Base-by-base conservation (phyloP, 2,329 filamentous ascomycete genomes). In the Colletotrichum abscissum region DNA sequence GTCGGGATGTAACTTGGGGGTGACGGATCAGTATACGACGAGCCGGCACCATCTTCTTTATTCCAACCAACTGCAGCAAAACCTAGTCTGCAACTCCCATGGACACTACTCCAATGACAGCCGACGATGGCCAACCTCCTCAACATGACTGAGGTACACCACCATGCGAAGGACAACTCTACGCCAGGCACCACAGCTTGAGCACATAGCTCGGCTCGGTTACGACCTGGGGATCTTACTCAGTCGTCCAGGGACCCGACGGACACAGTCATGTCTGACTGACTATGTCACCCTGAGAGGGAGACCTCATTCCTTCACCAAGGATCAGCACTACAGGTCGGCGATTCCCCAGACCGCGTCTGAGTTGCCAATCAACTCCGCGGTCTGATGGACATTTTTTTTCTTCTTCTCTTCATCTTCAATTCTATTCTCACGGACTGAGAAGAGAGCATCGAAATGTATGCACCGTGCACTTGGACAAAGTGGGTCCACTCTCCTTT, bases 161-260 rank as follows among this genome's bases (percentile, higher is more conserved):
- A 30, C 46, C 33, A 63, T 30, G 46, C 42, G 22, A 42, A 54
- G 56, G 28, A 28, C 24, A 9, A 26, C 24, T 19, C 3, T 26
- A 26, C 19, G 26, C 28, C 16, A 11, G 49, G 28, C 60, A 66
- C 22, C 2, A 30, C 12, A 8, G 42, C 35, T 16, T 8, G 38
- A 56, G 28, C 30, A 26, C 55, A 33, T 55, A 46, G 66, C 63
- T 67, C 46, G 22, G 30, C 30, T 14, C 12, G 60, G 33, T 28
- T 49, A 67, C 46, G 68, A 67, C 55, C 7, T 33, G 33, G n/a
- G n/a, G 4, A 42, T 66, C 55, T 71, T n/a, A 67, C 46, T 67
- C 33, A 56, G 54, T 19, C 14, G 54, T 24, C 14, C 16, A 28
- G 58, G 54, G 54, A 30, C 12, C 26, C 26, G 16, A 35, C 35